phyloP scores from a whole-genome alignment of 2,329 filamentous ascomycete species.

The Pseudocercospora eumusae region DNA sequence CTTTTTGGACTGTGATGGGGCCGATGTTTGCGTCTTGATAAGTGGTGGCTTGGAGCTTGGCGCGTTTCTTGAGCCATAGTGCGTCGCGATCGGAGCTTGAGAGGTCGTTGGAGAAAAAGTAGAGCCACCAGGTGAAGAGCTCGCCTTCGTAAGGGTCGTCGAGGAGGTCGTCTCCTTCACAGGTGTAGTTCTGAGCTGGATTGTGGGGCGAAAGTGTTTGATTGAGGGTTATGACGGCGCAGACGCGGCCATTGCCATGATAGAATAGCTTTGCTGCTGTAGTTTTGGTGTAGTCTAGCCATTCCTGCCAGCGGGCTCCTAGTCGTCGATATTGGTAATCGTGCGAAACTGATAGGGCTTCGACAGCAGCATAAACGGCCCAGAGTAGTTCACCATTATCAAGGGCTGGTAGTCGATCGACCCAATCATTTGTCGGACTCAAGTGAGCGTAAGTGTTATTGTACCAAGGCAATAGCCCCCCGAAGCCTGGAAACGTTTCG shows the following conservation, averaged over 20 bases:
- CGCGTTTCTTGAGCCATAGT: conserved; percentile 45
- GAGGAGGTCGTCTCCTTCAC: conserved; percentile 41
- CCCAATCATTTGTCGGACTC: conserved; percentile 43
- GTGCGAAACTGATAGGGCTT: conserved; percentile 40
- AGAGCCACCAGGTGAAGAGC: conserved; percentile 46
- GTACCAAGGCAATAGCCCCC: conserved; percentile 48
- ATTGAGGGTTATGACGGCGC: conserved; percentile 45
- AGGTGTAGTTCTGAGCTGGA: conserved; percentile 40
- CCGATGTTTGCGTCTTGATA: conserved; percentile 44
- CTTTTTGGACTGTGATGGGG: conserved; percentile 48
- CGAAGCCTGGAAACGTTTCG: conserved; percentile 46
- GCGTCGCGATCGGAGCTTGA: conserved; percentile 40
- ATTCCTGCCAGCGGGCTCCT: conserved; percentile 43
- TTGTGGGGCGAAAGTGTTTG: conserved; percentile 39
- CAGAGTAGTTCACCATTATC: conserved; percentile 50
- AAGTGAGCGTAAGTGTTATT: conserved; percentile 33
- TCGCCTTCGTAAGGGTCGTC: conserved; percentile 51
- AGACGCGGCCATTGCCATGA: conserved; percentile 43
- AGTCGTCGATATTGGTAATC: conserved; percentile 35
- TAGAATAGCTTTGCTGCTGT: conserved; percentile 45
- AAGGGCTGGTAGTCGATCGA: conserved; percentile 44
- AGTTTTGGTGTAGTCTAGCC: conserved; percentile 46
- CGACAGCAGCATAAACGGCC: conserved; percentile 47
- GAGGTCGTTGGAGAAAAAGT: conserved; percentile 43
- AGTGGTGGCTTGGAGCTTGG: conserved; percentile 43